Evolutionary conservation across 345 rosid genomes (phyloP).

Genomic region (Iberis pinnata): DNA sequence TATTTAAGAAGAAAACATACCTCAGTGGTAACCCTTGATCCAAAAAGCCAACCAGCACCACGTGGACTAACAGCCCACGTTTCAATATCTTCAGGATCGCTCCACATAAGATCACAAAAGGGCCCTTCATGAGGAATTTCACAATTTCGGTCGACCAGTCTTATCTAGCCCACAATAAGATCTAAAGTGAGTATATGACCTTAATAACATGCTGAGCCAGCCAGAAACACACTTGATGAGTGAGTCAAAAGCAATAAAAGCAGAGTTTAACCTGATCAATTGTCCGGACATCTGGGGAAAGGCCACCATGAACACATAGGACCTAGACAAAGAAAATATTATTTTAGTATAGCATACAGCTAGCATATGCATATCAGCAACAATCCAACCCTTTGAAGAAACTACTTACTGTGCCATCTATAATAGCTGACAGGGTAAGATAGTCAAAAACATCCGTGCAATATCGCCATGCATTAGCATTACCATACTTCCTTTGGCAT

Average conservation of each 20-base stretch:
- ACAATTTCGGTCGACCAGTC: slow-evolving; percentile 89
- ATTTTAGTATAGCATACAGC: slow-evolving; percentile 4
- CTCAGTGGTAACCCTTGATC: slow-evolving; percentile 97
- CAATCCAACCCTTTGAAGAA: not conserved
- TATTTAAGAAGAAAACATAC: slow-evolving; percentile 27
- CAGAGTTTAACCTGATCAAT: slow-evolving; percentile 69
- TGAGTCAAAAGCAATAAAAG: not conserved
- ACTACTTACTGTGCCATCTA: slow-evolving; percentile 89
- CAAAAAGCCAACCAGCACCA: slow-evolving; percentile 99
- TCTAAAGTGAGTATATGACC: slow-evolving; percentile 14
- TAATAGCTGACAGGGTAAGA: slow-evolving; percentile 93
- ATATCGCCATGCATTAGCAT: slow-evolving; percentile 98
- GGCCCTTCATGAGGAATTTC: slow-evolving; percentile 99
- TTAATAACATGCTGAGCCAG: slow-evolving; percentile 9
- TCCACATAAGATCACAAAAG: slow-evolving; percentile 99
- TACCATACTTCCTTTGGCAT: slow-evolving; percentile 99
- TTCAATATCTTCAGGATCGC: slow-evolving; percentile 99
- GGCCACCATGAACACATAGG: slow-evolving; percentile 99
- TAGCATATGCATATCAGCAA: not conserved
- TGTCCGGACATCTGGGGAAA: slow-evolving; percentile 94
- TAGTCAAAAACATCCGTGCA: slow-evolving; percentile 99
- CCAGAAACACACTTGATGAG: not conserved
- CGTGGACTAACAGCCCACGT: slow-evolving; percentile 99
- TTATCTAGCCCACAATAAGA: slow-evolving; percentile 49
- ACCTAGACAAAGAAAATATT: slow-evolving; percentile 40